These are phyloP conservation scores for Pichiaceae sp. DNA, from an alignment of 1,139 yeast species.

Conservation along the genomic window DNA sequence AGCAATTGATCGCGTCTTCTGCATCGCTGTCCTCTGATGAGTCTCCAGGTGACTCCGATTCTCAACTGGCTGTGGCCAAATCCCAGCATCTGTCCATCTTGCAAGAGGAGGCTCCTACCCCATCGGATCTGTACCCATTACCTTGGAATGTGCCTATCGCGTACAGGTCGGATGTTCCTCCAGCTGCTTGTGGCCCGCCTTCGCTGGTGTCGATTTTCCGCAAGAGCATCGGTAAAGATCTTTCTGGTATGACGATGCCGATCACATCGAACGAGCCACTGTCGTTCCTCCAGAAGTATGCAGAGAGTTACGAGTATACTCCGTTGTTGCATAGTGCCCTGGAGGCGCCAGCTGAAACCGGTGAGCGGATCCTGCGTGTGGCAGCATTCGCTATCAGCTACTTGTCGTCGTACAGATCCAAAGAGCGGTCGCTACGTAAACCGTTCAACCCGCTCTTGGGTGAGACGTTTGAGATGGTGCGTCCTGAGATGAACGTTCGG, in stretches of 20 bases:
- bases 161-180: conserved; percentile 56
- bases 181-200: conserved; percentile 65
- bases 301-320: conserved; percentile 75
- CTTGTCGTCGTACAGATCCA: conserved; percentile 62
- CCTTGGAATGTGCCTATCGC: conserved; percentile 36
- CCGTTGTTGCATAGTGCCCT: conserved; percentile 58
- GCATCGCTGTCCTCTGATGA: conserved; percentile 1
- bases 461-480: conserved; percentile 84
- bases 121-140: conserved; percentile 49
- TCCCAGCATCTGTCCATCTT: background rate
- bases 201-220: conserved; percentile 71
- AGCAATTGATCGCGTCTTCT: background rate
- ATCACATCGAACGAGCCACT: conserved; percentile 90
- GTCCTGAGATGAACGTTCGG: conserved; percentile 79
- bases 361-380: conserved; percentile 57
- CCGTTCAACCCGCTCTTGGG: conserved; percentile 94
- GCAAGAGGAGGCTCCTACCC: background rate
- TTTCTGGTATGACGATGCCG: conserved; percentile 86
- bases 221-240: conserved; percentile 87
- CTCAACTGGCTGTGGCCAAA: background rate
- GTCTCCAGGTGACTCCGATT: conserved; percentile 1
- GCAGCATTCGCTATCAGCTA: conserved; percentile 80
- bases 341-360: conserved; percentile 23
- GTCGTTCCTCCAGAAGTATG: conserved; percentile 66
- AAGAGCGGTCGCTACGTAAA: conserved; percentile 70